A percentile compares a stretch with the other conserved stretches of the same genome.
phyloP scores from a whole-genome alignment of 805 yeast genomes.

The Kluyveromyces dobzhanskii region DNA sequence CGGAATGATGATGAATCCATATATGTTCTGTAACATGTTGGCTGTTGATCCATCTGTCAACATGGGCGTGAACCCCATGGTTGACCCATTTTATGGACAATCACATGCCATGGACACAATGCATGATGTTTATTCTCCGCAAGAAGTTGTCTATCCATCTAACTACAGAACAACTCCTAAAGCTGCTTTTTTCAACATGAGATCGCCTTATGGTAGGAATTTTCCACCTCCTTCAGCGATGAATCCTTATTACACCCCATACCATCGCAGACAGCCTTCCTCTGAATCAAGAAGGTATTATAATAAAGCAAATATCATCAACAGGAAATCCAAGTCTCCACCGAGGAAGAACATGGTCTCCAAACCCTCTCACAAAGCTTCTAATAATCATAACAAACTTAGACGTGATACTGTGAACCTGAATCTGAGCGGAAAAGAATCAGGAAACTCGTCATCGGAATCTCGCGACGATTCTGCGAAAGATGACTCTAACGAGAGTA shows the following conservation, averaged over 20 bases:
- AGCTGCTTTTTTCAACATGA: slow-evolving; percentile 3
- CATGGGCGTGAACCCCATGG: slow-evolving; percentile 1
- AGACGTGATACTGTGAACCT: not conserved
- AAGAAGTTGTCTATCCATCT: not conserved
- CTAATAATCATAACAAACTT: not conserved
- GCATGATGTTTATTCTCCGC: slow-evolving; percentile 1
- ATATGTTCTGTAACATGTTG: slow-evolving; percentile 4
- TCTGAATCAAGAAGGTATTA: slow-evolving; percentile 1
- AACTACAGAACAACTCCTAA: slow-evolving; percentile 3
- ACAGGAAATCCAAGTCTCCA: slow-evolving; percentile 2
- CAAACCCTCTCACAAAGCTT: slow-evolving; percentile 1
- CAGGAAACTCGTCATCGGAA: too few species aligned
- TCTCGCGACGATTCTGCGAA: too few species aligned
- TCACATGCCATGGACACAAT: not conserved
- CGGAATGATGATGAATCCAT: slow-evolving; percentile 4
- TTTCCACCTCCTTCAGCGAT: slow-evolving; percentile 4
- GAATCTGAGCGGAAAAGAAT: too few species aligned
- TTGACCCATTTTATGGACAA: slow-evolving; percentile 3
- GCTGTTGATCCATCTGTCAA: slow-evolving; percentile 2
- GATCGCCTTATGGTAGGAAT: slow-evolving; percentile 4
- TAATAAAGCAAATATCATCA: not conserved
- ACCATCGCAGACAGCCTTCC: slow-evolving; percentile 3
- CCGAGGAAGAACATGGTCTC: not conserved
- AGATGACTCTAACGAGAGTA: too few species aligned
- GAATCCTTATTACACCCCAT: slow-evolving; percentile 4